phyloP scores from a whole-genome alignment of 345 rosid species.

The Eutrema yunnanense region DNA sequence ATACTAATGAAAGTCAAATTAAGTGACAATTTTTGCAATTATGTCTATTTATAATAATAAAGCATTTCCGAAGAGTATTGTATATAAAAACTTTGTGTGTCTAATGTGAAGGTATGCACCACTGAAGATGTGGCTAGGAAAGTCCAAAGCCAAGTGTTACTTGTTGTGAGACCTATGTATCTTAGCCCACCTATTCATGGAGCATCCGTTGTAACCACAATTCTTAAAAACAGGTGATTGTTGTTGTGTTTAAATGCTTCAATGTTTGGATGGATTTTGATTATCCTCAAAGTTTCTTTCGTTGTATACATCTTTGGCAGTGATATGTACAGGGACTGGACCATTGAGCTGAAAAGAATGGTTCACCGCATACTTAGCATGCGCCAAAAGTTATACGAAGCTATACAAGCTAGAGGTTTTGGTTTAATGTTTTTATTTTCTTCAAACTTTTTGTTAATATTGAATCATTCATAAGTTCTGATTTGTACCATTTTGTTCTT shows the following conservation, averaged over 20 bases:
- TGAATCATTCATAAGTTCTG: neutral
- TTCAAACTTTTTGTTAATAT: neutral
- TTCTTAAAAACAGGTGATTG: constrained; percentile 50
- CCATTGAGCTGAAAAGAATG: constrained; percentile 65
- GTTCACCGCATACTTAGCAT: constrained; percentile 58
- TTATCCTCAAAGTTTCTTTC: neutral
- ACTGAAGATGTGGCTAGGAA: constrained; percentile 56
- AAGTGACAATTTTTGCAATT: no score
- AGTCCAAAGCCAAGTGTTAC: constrained; percentile 64
- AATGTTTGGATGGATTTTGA: no score
- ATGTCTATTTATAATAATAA: neutral
- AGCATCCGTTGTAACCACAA: constrained; percentile 63
- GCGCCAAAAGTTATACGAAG: constrained; percentile 61
- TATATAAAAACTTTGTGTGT: neutral
- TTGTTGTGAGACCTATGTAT: constrained; percentile 67
- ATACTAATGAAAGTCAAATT: no score
- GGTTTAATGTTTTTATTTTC: neutral
- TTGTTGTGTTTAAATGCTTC: no score
- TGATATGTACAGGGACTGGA: constrained; percentile 58
- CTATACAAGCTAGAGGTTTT: constrained; percentile 51
- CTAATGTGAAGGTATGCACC: constrained; percentile 55
- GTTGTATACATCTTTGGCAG: constrained; percentile 30
- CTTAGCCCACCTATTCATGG: constrained; percentile 71
- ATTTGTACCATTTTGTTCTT: neutral
- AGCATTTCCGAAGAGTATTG: neutral